Conservation (phyloP, 805 yeast genomes). For the Yarrowia sp. region DNA sequence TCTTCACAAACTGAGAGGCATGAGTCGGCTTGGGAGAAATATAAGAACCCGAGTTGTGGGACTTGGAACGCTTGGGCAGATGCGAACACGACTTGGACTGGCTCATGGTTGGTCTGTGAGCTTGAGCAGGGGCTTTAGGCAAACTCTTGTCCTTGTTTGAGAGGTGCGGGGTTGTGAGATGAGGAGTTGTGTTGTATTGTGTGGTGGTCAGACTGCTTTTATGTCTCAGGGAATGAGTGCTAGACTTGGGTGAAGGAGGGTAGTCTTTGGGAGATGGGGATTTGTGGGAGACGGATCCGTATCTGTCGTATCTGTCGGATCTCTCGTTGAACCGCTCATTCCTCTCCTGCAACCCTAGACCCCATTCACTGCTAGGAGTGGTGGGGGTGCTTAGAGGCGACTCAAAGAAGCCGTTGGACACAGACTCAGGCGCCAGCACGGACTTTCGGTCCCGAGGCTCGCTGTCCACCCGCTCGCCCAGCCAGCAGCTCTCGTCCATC, state of each 20-base stretch:
- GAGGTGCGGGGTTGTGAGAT: background rate
- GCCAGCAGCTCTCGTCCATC: background rate
- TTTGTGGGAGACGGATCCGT: too few relatives aligned
- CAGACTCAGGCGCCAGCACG: slow-evolving; percentile 5
- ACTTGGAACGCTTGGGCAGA: slow-evolving; percentile 3
- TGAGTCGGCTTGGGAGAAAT: background rate
- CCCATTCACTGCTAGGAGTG: background rate
- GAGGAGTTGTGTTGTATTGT: background rate
- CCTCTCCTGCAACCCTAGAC: too few relatives aligned
- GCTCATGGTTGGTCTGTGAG: background rate
- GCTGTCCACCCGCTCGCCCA: background rate
- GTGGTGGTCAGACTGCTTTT: background rate
- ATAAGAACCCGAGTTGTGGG: background rate
- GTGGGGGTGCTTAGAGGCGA: slow-evolving; percentile 1
- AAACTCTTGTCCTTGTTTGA: background rate
- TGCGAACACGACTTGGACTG: slow-evolving; percentile 19
- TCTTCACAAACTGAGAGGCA: slow-evolving; percentile 14
- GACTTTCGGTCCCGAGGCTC: slow-evolving; percentile 1
- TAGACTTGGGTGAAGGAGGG: too few relatives aligned
- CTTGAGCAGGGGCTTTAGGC: background rate
- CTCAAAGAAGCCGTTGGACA: slow-evolving; percentile 23
- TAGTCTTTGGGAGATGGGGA: too few relatives aligned
- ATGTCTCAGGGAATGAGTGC: too few relatives aligned
- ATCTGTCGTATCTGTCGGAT: too few relatives aligned
- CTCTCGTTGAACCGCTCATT: too few relatives aligned